phyloP scores from a whole-genome alignment of 805 yeast genomes.

The Suhomyces vadensis region DNA sequence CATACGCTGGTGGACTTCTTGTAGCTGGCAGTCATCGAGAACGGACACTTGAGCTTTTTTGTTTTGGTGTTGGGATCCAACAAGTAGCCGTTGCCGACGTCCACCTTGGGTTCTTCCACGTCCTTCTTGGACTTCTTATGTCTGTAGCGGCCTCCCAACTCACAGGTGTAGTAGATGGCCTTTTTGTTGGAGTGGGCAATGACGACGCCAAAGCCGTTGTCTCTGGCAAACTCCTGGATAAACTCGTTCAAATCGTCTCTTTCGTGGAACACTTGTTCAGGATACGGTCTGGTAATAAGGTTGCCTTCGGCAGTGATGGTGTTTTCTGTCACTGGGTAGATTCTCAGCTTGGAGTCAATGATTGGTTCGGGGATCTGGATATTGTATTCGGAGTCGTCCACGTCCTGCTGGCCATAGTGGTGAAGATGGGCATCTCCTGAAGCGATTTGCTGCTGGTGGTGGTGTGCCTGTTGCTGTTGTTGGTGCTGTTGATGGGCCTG shows the following conservation, averaged over 20 bases:
- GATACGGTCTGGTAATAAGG: constrained; percentile 54
- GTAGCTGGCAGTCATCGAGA: constrained; percentile 57
- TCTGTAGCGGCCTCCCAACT: constrained; percentile 56
- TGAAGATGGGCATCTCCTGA: constrained; percentile 11
- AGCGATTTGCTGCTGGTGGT: constrained; percentile 14
- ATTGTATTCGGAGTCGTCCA: constrained; percentile 41
- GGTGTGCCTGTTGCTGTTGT: constrained; percentile 24
- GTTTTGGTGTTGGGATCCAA: constrained; percentile 46
- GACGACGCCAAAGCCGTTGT: constrained; percentile 59
- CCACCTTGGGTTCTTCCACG: constrained; percentile 24
- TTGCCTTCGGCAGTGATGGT: constrained; percentile 51
- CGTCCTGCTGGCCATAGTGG: constrained; percentile 22
- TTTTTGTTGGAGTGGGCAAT: constrained; percentile 59
- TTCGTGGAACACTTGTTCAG: constrained; percentile 51
- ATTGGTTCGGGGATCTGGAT: constrained; percentile 50
- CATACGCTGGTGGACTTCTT: constrained; percentile 51
- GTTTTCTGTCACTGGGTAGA: constrained; percentile 44
- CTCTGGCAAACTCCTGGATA: constrained; percentile 56
- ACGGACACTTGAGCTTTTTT: constrained; percentile 57
- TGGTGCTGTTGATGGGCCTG: constrained; percentile 23
- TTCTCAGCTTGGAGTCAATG: constrained; percentile 42
- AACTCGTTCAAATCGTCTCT: constrained; percentile 54
- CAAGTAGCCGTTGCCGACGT: constrained; percentile 34
- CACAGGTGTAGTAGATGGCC: constrained; percentile 61
- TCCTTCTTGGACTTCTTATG: constrained; percentile 42